A percentile compares a stretch with the other conserved stretches of the same genome.
These are phyloP conservation scores for Candida morakotiae DNA, from an alignment of 805 yeast genomes.

Conservation along the genomic window DNA sequence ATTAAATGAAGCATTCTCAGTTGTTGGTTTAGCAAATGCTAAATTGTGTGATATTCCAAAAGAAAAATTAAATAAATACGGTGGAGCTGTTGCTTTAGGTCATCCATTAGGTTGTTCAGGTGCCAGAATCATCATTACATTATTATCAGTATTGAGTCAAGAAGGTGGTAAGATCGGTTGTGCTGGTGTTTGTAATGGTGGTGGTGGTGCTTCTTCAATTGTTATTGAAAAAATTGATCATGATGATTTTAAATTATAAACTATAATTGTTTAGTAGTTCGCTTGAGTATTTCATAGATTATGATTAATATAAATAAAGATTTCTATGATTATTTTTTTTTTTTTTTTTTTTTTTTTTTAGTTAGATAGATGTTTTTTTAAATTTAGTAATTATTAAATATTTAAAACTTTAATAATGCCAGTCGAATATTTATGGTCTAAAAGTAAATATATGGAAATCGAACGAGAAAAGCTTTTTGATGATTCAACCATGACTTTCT, in stretches of 20 bases:
- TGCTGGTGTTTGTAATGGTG: constrained; percentile 98
- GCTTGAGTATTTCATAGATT: too few species aligned
- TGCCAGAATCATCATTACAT: constrained; percentile 85
- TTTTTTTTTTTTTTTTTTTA: not conserved
- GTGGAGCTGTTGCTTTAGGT: constrained; percentile 95
- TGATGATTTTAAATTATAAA: constrained; percentile 28
- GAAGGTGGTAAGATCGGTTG: constrained; percentile 82
- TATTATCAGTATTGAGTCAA: constrained; percentile 73
- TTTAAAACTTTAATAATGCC: too few species aligned
- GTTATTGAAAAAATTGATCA: constrained; percentile 66
- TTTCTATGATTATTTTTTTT: too few species aligned
- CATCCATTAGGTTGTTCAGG: constrained; percentile 97
- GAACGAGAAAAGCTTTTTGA: constrained; percentile 9
- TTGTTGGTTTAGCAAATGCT: constrained; percentile 88
- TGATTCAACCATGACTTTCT: constrained; percentile 7
- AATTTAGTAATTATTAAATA: too few species aligned
- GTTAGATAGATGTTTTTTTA: too few species aligned
- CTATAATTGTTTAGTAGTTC: too few species aligned
- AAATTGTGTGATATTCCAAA: constrained; percentile 60
- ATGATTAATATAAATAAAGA: too few species aligned
- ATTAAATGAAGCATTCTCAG: constrained; percentile 97
- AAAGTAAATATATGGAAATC: constrained; percentile 6
- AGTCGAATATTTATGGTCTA: constrained; percentile 12
- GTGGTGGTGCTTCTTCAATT: constrained; percentile 97
- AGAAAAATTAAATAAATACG: constrained; percentile 78